Evolutionary conservation across 139 green algal genomes (phyloP).

Genomic region (Edaphochlamys debaryana): DNA sequence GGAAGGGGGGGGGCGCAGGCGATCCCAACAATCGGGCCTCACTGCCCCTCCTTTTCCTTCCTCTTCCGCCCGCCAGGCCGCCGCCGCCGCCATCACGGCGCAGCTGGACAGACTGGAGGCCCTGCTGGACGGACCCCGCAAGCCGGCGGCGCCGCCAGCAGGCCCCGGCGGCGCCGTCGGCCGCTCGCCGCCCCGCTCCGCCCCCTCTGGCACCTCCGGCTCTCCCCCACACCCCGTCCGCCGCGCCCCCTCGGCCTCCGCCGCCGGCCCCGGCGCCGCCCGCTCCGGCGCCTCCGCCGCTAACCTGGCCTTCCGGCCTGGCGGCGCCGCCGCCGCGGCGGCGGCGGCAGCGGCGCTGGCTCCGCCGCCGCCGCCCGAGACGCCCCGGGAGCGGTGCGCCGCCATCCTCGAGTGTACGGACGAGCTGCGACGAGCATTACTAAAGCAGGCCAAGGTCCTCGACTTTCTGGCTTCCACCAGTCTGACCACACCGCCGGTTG

Average conservation of each 20-base stretch:
- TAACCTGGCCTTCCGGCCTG: conserved; percentile 12
- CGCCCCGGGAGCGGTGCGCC: conserved; percentile 33
- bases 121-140: conserved; percentile 29
- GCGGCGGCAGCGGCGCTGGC: conserved; percentile 5
- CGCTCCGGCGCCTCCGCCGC: neutral
- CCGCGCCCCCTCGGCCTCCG: neutral
- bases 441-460: conserved; percentile 48
- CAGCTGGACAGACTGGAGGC: conserved; percentile 43
- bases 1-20: too few relatives aligned
- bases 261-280: neutral
- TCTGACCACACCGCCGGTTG: conserved; percentile 11
- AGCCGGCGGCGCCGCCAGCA: neutral
- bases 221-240: neutral
- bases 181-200: neutral
- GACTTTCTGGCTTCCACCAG: conserved; percentile 46
- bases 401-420: conserved; percentile 41
- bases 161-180: neutral
- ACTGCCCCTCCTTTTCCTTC: neutral
- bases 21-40: too few relatives aligned
- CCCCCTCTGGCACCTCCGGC: neutral
- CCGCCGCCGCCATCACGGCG: conserved; percentile 13
- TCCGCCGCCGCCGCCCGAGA: neutral
- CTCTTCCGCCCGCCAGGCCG: neutral
- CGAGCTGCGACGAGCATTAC: conserved; percentile 23
- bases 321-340: neutral